Evolutionary conservation across 257 asterid species (phyloP).

Genomic region (Capsicum chinense): DNA sequence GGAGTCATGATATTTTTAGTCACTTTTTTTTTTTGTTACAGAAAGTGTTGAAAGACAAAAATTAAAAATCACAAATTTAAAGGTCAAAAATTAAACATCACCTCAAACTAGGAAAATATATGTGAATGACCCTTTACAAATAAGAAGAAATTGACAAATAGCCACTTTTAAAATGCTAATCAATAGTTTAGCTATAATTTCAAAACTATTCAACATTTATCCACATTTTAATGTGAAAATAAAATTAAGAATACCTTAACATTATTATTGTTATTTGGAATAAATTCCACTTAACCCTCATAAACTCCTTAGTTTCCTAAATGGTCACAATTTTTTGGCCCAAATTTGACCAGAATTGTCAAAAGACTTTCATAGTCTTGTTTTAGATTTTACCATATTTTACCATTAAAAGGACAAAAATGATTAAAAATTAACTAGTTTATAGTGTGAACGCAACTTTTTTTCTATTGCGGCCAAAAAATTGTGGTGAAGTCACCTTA

Average conservation of each 20-base stretch:
- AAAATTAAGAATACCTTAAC: background rate
- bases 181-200: background rate
- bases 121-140: background rate
- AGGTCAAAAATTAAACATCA: background rate
- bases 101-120: background rate
- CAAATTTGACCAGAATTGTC: too few relatives aligned
- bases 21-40: background rate
- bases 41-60: background rate
- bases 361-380: too few relatives aligned
- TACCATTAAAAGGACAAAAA: too few relatives aligned
- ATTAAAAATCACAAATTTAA: background rate
- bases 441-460: too few relatives aligned
- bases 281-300: too few relatives aligned
- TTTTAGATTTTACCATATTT: too few relatives aligned
- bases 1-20: background rate
- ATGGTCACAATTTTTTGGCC: too few relatives aligned
- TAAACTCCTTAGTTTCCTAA: too few relatives aligned
- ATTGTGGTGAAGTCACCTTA: background rate
- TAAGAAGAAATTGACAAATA: background rate
- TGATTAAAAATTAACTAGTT: too few relatives aligned
- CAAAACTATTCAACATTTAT: background rate
- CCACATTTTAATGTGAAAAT: background rate
- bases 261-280: background rate
- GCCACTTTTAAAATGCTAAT: background rate
- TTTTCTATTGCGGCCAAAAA: too few relatives aligned